These are phyloP conservation scores for Eimeria mitis DNA, from an alignment of 169 alveolate genomes.

Conservation along the genomic window DNA sequence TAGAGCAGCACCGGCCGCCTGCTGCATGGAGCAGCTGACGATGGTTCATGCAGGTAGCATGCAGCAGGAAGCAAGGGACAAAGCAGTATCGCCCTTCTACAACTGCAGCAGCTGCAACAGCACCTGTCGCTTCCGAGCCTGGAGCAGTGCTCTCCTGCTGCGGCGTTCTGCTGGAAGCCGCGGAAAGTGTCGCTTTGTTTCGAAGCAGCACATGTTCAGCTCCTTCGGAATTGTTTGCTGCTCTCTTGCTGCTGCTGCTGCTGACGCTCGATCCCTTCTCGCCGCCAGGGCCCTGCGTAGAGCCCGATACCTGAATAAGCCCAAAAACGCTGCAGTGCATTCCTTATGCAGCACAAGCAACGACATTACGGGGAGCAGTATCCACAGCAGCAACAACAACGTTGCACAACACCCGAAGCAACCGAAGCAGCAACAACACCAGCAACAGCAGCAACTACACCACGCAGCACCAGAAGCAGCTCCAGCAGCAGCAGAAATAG, in stretches of 20 bases:
- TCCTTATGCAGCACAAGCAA: background rate
- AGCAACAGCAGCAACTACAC: background rate
- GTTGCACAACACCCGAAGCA: background rate
- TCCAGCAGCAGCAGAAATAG: background rate
- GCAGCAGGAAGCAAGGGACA: too few species aligned
- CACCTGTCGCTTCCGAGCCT: background rate
- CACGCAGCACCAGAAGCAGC: too few species aligned
- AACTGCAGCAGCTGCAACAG: too few species aligned
- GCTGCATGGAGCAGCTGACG: too few species aligned
- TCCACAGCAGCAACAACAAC: background rate
- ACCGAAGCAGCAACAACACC: background rate
- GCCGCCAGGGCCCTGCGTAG: background rate
- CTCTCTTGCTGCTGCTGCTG: background rate
- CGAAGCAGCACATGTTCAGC: background rate
- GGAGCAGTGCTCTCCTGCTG: background rate
- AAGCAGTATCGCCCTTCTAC: too few species aligned
- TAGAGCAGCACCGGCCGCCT: too few species aligned
- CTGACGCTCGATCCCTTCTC: background rate
- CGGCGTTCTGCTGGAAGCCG: background rate
- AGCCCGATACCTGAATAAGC: background rate
- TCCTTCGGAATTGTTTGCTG: background rate
- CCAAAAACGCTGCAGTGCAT: background rate
- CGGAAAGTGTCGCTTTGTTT: background rate
- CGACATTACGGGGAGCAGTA: background rate
- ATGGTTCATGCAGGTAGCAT: too few species aligned